Evolutionary conservation across 2,329 filamentous ascomycete genomes (phyloP).

Genomic region (Leptosphaerulina australis): DNA sequence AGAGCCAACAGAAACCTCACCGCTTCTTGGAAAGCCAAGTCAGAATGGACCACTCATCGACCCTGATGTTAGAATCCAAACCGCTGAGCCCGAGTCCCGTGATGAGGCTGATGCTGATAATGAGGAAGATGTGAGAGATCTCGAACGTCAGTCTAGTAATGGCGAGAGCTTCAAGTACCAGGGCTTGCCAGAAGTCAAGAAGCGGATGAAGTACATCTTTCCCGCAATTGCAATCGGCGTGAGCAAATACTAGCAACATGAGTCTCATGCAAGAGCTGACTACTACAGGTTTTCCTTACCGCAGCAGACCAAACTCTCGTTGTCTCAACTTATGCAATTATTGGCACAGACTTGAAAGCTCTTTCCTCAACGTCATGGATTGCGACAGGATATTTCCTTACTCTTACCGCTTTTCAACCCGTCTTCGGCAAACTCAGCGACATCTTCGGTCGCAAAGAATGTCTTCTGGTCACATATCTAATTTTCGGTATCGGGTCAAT

Average conservation of each 20-base stretch:
- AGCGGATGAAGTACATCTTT: conserved; percentile 62
- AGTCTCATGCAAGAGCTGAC: background rate
- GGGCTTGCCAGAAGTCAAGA: conserved; percentile 57
- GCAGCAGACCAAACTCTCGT: conserved; percentile 78
- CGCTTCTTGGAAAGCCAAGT: conserved; percentile 48
- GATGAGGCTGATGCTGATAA: conserved; percentile 12
- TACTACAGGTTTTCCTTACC: conserved; percentile 68
- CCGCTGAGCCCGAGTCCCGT: conserved; percentile 25
- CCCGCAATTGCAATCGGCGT: conserved; percentile 68
- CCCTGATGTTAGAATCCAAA: conserved; percentile 32
- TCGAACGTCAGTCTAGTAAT: conserved; percentile 46
- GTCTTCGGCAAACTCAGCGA: conserved; percentile 74
- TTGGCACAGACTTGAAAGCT: conserved; percentile 75
- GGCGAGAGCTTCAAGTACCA: conserved; percentile 47
- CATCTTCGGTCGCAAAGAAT: conserved; percentile 72
- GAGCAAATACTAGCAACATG: conserved; percentile 32
- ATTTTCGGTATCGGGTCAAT: conserved; percentile 70
- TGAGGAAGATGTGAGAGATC: conserved; percentile 35
- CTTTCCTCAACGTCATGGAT: conserved; percentile 79
- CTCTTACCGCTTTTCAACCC: conserved; percentile 75
- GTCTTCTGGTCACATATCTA: conserved; percentile 67
- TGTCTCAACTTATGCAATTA: conserved; percentile 77
- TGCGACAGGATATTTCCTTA: conserved; percentile 71
- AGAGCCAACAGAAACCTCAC: conserved; percentile 51
- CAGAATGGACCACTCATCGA: conserved; percentile 21